phyloP scores from a whole-genome alignment of 1,284 basidiomycete genomes.

The Tilletia caries region DNA sequence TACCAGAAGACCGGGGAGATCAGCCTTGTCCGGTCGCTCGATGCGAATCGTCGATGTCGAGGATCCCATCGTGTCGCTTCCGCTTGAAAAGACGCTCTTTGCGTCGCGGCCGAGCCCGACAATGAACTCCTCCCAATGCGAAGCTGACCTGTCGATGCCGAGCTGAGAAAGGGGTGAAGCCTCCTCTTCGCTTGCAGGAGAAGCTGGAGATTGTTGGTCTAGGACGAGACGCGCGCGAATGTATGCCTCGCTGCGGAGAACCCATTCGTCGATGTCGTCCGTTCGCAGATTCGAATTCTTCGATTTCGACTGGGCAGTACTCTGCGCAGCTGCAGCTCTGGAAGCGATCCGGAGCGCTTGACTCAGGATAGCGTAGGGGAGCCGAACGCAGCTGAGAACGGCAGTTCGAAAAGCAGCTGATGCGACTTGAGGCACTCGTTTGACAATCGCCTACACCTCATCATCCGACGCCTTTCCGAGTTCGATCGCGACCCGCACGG shows the following conservation, averaged over 20 bases:
- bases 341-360: neutral
- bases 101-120: conserved; percentile 10
- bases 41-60: neutral
- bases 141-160: neutral
- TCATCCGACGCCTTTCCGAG: conserved; percentile 4
- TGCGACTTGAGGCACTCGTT: neutral
- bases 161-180: neutral
- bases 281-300: too few relatives aligned
- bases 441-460: neutral
- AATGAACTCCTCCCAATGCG: too few relatives aligned
- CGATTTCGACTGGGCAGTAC: too few relatives aligned
- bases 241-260: too few relatives aligned
- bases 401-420: neutral
- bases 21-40: neutral
- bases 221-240: too few relatives aligned
- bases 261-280: too few relatives aligned
- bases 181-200: too few relatives aligned
- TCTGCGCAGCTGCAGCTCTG: neutral
- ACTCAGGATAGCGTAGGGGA: neutral
- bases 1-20: too few relatives aligned
- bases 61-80: neutral
- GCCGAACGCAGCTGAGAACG: neutral
- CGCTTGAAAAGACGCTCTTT: conserved; percentile 1
- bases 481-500: neutral
- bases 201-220: neutral